Evolutionary conservation across 768 basidiomycete genomes (phyloP).

Genomic region (Terana coerulea): DNA sequence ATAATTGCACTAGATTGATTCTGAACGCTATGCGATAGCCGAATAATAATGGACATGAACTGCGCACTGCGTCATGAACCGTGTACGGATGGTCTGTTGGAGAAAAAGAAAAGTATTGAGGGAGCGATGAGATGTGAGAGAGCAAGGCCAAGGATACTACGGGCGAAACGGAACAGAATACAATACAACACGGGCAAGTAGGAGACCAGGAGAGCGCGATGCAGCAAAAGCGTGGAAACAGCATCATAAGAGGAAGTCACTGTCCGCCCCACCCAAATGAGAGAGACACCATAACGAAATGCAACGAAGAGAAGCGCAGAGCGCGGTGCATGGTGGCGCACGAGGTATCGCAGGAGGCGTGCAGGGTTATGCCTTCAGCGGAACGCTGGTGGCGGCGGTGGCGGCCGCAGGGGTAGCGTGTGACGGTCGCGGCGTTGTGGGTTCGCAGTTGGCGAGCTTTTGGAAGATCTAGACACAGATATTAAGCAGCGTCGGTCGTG

Average conservation of each 20-base stretch:
- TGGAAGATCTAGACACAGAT: constrained; percentile 36
- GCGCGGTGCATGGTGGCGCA: neutral
- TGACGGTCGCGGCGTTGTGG: constrained; percentile 6
- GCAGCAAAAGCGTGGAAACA: constrained; percentile 1
- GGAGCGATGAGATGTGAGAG: neutral
- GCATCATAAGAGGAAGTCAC: constrained; percentile 5
- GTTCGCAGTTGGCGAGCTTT: constrained; percentile 38
- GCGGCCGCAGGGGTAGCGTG: constrained; percentile 1
- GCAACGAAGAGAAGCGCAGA: constrained; percentile 1
- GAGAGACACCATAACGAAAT: neutral
- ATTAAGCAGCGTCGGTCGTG: neutral
- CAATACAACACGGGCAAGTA: constrained; percentile 10
- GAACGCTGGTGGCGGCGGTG: constrained; percentile 1
- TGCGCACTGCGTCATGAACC: constrained; percentile 13
- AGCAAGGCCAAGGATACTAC: neutral
- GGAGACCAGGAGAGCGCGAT: constrained; percentile 5
- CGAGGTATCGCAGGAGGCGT: neutral
- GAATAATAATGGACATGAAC: neutral
- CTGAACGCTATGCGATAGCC: neutral
- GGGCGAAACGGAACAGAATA: constrained; percentile 1
- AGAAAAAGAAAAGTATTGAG: neutral
- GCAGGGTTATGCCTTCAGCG: constrained; percentile 5
- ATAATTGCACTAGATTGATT: neutral
- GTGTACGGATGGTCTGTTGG: constrained; percentile 4
- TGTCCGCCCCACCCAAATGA: constrained; percentile 12